Evolutionary conservation across 345 rosid genomes (phyloP).

Genomic region (Capsella bursapastoris): DNA sequence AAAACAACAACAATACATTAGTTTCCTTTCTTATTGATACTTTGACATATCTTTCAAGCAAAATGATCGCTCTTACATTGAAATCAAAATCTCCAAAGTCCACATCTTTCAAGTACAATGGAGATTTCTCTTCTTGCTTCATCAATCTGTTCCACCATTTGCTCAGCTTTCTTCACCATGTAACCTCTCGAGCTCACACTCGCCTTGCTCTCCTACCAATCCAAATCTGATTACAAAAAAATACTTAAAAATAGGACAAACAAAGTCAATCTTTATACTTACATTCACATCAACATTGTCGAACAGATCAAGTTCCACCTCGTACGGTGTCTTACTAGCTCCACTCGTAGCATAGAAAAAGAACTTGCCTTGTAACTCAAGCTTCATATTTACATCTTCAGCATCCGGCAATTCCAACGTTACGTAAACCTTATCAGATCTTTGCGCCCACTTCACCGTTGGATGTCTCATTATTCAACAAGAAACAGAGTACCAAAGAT

Average conservation of each 20-base stretch:
- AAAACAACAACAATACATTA: neutral
- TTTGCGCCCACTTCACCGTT: conserved; percentile 66
- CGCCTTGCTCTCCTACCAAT: conserved; percentile 60
- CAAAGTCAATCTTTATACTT: conserved; percentile 14
- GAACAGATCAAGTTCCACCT: conserved; percentile 52
- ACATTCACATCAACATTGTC: conserved; percentile 60
- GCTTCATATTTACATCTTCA: conserved; percentile 58
- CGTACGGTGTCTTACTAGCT: conserved; percentile 51
- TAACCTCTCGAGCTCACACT: conserved; percentile 51
- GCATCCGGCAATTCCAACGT: conserved; percentile 64
- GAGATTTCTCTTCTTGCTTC: conserved; percentile 55
- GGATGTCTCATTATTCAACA: conserved; percentile 51
- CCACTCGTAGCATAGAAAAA: conserved; percentile 60
- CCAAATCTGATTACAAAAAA: neutral
- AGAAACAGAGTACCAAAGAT: neutral
- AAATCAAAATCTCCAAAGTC: conserved; percentile 54
- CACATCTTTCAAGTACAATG: conserved; percentile 53
- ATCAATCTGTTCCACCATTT: conserved; percentile 66
- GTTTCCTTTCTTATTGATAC: neutral
- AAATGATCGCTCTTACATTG: conserved; percentile 41
- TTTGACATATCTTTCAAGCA: neutral
- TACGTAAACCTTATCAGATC: conserved; percentile 54
- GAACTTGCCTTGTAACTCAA: conserved; percentile 64
- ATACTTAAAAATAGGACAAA: neutral
- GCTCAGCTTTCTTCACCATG: conserved; percentile 54